These are phyloP conservation scores for Populus euphratica DNA, from an alignment of 345 rosid species.

Conservation along the genomic window DNA sequence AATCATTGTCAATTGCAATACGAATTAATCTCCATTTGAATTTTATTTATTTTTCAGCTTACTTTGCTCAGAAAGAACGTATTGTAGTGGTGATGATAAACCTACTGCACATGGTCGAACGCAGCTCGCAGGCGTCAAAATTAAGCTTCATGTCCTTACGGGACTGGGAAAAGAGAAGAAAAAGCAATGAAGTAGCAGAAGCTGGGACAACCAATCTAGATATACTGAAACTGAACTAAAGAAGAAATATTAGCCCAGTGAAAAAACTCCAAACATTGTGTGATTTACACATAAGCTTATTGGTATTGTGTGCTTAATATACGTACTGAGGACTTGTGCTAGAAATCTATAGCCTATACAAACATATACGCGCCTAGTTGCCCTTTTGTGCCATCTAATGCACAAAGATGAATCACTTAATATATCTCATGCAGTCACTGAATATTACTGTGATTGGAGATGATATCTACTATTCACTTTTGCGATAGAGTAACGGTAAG, in stretches of 20 bases:
- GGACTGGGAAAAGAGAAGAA: not conserved
- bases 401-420: not conserved
- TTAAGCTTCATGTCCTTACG: not conserved
- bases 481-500: slow-evolving; percentile 34
- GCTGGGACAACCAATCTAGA: not conserved
- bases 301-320: not conserved
- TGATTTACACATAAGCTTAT: slow-evolving; percentile 1
- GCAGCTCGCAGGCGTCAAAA: not conserved
- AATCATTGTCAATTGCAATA: not conserved
- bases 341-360: not conserved
- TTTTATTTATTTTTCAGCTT: not conserved
- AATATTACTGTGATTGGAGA: slow-evolving; percentile 5
- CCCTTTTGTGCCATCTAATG: not conserved
- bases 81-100: no score
- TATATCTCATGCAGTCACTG: not conserved
- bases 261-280: not conserved
- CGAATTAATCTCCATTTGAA: not conserved
- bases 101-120: not conserved
- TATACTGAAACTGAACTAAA: not conserved
- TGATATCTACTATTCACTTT: slow-evolving; percentile 13
- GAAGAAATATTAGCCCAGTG: not conserved
- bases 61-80: not conserved
- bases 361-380: not conserved
- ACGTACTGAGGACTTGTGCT: slow-evolving; percentile 7
- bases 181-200: not conserved